A percentile compares a stretch with the other conserved stretches of the same genome.
Evolutionary conservation across 1,284 basidiomycete genomes (phyloP).

Genomic region (Jaminaea rosea): DNA sequence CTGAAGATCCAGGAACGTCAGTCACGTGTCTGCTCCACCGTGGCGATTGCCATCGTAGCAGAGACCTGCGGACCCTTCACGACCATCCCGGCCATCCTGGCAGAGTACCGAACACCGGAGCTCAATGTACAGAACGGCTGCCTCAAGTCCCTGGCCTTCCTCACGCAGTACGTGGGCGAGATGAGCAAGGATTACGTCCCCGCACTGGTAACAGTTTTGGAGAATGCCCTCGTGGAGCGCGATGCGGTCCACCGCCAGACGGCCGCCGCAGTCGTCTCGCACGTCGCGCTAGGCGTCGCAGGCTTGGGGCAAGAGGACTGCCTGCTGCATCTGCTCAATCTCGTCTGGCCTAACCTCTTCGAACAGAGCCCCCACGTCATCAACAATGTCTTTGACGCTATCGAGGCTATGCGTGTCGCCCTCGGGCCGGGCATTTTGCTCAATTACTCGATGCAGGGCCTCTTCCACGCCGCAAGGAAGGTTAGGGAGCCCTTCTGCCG

Average conservation of each 20-base stretch:
- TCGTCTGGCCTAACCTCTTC: constrained; percentile 98
- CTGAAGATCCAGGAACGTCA: constrained; percentile 97
- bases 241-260: constrained; percentile 98
- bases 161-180: constrained; percentile 99
- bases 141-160: constrained; percentile 93
- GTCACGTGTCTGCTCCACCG: constrained; percentile 94
- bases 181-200: constrained; percentile 98
- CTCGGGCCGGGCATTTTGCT: constrained; percentile 86
- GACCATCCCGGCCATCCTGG: constrained; percentile 94
- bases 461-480: constrained; percentile 68
- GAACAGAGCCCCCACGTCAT: constrained; percentile 98
- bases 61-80: constrained; percentile 98
- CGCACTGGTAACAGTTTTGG: constrained; percentile 91
- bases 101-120: constrained; percentile 91
- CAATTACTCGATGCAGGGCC: constrained; percentile 57
- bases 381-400: constrained; percentile 62
- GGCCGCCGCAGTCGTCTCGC: constrained; percentile 97
- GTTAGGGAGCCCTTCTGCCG: constrained; percentile 83
- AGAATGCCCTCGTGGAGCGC: constrained; percentile 93
- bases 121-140: constrained; percentile 98
- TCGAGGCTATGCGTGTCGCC: constrained; percentile 92
- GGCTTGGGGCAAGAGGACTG: constrained; percentile 96
- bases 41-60: constrained; percentile 72
- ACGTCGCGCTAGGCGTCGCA: constrained; percentile 90
- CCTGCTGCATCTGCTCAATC: constrained; percentile 92